These are phyloP conservation scores for Paecilomyces niveus DNA, from an alignment of 2,329 filamentous ascomycete species.

Conservation along the genomic window DNA sequence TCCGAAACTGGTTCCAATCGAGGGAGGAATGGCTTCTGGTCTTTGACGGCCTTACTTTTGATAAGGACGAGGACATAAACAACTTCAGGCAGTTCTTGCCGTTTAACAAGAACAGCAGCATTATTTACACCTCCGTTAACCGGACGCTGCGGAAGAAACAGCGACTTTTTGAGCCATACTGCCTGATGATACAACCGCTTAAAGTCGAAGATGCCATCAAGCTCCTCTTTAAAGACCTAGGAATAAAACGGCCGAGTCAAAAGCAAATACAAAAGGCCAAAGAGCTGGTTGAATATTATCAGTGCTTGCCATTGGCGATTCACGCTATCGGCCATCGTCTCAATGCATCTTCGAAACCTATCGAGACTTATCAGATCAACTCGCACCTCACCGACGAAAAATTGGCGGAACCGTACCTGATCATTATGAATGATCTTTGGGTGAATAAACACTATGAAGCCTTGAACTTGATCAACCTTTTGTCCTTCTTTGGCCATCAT, in stretches of 20 bases:
- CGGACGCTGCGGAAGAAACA: constrained; percentile 49
- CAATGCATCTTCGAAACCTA: constrained; percentile 53
- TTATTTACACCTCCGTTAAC: constrained; percentile 64
- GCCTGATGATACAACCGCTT: constrained; percentile 51
- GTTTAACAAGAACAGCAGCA: constrained; percentile 53
- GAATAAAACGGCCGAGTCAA: constrained; percentile 48
- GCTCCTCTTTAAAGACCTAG: constrained; percentile 57
- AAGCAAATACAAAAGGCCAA: constrained; percentile 52
- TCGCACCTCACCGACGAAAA: constrained; percentile 51
- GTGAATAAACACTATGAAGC: constrained; percentile 43
- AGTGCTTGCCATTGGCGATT: constrained; percentile 60
- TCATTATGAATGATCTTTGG: constrained; percentile 42
- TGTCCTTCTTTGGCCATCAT: constrained; percentile 59
- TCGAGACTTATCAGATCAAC: constrained; percentile 53
- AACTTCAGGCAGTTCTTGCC: constrained; percentile 56
- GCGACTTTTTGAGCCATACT: constrained; percentile 53
- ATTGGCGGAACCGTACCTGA: constrained; percentile 42
- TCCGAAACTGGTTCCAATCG: constrained; percentile 55
- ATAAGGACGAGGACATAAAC: constrained; percentile 45
- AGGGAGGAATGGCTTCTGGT: constrained; percentile 61
- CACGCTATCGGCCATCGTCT: constrained; percentile 59
- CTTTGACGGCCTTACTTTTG: constrained; percentile 60
- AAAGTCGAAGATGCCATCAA: constrained; percentile 52
- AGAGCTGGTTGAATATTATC: constrained; percentile 58
- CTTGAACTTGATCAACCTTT: constrained; percentile 56